Conservation (phyloP, 1,139 yeast genomes). For the Pichia sp. region DNA sequence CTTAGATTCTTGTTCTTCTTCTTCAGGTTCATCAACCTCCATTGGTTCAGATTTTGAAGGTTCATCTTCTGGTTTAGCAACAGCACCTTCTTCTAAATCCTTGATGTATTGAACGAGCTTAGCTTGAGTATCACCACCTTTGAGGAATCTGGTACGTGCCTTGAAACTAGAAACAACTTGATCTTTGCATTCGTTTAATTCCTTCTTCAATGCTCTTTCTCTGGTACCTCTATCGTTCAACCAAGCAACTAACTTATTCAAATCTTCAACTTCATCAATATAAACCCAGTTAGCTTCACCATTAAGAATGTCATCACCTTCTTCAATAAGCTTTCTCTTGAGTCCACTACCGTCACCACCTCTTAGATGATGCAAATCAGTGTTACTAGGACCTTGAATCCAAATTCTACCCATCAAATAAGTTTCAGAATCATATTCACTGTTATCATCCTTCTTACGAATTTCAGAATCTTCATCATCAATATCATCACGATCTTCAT, state of each 20-base stretch:
- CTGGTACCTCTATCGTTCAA: conserved; percentile 75
- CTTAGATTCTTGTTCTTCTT: not conserved
- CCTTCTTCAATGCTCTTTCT: conserved; percentile 67
- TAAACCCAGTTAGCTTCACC: conserved; percentile 66
- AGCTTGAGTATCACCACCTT: conserved; percentile 40
- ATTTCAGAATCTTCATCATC: conserved; percentile 38
- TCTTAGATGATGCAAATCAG: conserved; percentile 44
- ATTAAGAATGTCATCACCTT: conserved; percentile 53
- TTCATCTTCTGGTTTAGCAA: not conserved
- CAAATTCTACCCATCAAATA: conserved; percentile 86
- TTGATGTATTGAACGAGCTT: conserved; percentile 35
- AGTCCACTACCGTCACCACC: conserved; percentile 20
- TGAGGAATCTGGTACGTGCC: conserved; percentile 56
- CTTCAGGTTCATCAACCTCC: not conserved
- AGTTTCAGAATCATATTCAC: conserved; percentile 45
- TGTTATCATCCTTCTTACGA: conserved; percentile 37
- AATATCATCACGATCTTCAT: conserved; percentile 38
- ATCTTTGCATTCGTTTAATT: conserved; percentile 52
- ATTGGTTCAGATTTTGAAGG: too few species aligned
- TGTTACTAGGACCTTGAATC: conserved; percentile 88
- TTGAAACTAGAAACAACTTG: conserved; percentile 56
- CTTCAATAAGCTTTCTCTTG: conserved; percentile 71
- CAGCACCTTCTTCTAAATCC: conserved; percentile 39
- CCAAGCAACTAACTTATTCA: conserved; percentile 61
- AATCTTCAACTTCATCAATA: conserved; percentile 56